These are phyloP conservation scores for Isatis lusitanica DNA, from an alignment of 441 rosid genomes.

Conservation along the genomic window DNA sequence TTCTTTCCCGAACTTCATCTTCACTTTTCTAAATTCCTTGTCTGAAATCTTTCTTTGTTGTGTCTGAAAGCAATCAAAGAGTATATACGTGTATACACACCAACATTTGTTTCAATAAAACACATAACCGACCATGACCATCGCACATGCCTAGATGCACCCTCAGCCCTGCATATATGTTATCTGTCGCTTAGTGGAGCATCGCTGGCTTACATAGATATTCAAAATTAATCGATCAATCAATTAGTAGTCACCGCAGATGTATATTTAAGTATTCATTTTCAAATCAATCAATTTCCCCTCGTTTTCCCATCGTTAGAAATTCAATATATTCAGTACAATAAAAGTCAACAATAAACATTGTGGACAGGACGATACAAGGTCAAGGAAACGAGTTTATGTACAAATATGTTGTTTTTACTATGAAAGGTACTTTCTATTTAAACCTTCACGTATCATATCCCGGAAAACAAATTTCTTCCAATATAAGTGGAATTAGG, in stretches of 20 bases:
- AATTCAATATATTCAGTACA: background rate
- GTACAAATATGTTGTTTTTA: too few species aligned
- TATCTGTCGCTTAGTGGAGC: background rate
- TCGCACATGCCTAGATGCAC: background rate
- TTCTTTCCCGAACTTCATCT: conserved; percentile 81
- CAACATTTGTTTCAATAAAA: background rate
- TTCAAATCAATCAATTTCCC: background rate
- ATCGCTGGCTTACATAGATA: background rate
- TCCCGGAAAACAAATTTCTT: too few species aligned
- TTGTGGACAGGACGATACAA: background rate
- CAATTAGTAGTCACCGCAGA: conserved; percentile 1
- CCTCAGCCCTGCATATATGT: background rate
- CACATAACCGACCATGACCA: background rate
- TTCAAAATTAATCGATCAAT: background rate
- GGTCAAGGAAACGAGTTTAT: background rate
- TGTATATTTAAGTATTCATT: background rate
- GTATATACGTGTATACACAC: background rate
- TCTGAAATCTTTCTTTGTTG: background rate
- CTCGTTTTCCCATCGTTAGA: background rate
- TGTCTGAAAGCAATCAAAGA: background rate
- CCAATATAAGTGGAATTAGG: too few species aligned
- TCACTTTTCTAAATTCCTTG: background rate
- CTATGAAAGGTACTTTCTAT: too few species aligned
- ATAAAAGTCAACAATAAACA: background rate
- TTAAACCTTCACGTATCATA: too few species aligned